A percentile compares a stretch with the other conserved stretches of the same genome.
phyloP scores from a whole-genome alignment of 2,329 filamentous ascomycete species.

The Claviceps spartinae region DNA sequence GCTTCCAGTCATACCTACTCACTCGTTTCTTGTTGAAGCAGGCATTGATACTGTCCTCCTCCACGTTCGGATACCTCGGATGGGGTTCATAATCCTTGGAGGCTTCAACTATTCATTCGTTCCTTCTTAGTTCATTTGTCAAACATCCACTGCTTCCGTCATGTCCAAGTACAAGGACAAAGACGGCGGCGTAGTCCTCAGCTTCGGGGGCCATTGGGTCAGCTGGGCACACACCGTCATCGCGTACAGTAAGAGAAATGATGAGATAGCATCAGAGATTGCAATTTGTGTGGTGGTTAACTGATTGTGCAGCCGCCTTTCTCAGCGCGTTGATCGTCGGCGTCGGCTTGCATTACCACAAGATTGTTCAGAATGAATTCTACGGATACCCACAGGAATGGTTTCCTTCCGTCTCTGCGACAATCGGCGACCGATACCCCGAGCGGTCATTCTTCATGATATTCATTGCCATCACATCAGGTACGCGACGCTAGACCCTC shows the following conservation, averaged over 20 bases:
- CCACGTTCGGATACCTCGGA: constrained; percentile 18
- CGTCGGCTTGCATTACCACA: constrained; percentile 73
- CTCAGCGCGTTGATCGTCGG: constrained; percentile 75
- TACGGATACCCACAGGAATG: constrained; percentile 90
- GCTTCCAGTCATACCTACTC: not conserved
- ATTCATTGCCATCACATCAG: constrained; percentile 92
- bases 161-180: constrained; percentile 49
- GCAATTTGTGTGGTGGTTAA: constrained; percentile 8
- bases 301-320: constrained; percentile 52
- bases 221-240: constrained; percentile 74
- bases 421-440: constrained; percentile 93
- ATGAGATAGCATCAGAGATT: not conserved
- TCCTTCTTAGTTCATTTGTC: constrained; percentile 8
- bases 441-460: constrained; percentile 95
- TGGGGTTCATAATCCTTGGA: constrained; percentile 12
- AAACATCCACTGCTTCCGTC: constrained; percentile 8
- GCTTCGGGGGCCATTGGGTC: constrained; percentile 78
- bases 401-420: constrained; percentile 92
- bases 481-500: constrained; percentile 27
- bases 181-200: constrained; percentile 43
- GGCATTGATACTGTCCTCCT: not conserved
- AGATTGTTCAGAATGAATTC: constrained; percentile 96
- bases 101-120: not conserved
- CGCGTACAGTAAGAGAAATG: constrained; percentile 54
- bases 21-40: not conserved